These are phyloP conservation scores for Prunus salicina DNA, from an alignment of 306 rosid genomes.

Conservation along the genomic window DNA sequence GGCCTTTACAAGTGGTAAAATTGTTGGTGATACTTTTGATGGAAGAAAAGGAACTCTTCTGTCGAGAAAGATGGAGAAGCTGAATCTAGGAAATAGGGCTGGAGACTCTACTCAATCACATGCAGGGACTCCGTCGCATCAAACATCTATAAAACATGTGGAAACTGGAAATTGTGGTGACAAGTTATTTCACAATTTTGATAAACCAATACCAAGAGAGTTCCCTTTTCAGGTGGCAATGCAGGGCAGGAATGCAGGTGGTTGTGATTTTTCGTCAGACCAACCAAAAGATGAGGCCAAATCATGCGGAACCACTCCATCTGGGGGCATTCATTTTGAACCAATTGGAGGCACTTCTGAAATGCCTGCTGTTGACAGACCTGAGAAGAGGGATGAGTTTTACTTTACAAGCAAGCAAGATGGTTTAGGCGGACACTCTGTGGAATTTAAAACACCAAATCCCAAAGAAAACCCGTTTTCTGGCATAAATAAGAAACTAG, in stretches of 20 bases:
- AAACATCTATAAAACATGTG: constrained; percentile 24
- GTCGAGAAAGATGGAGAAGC: constrained; percentile 42
- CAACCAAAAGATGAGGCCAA: constrained; percentile 29
- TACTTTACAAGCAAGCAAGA: constrained; percentile 50
- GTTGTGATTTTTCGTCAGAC: constrained; percentile 18
- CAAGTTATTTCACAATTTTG: neutral
- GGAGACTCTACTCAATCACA: constrained; percentile 25
- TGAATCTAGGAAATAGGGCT: constrained; percentile 34
- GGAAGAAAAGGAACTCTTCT: constrained; percentile 32
- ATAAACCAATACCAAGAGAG: too few species aligned
- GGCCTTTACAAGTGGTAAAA: constrained; percentile 17
- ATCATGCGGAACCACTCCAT: constrained; percentile 24
- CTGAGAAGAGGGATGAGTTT: constrained; percentile 36
- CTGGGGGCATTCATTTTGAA: constrained; percentile 23
- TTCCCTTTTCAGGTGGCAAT: neutral
- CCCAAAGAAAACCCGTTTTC: constrained; percentile 34
- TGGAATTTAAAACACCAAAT: constrained; percentile 58
- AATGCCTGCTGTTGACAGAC: constrained; percentile 18
- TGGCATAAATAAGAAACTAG: constrained; percentile 33
- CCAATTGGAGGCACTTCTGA: constrained; percentile 37
- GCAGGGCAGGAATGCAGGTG: constrained; percentile 19
- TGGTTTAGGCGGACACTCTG: constrained; percentile 34
- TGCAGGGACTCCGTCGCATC: constrained; percentile 28
- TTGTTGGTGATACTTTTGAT: constrained; percentile 17
- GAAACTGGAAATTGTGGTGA: constrained; percentile 18